A percentile compares a stretch with the other conserved stretches of the same genome.
These are phyloP conservation scores for Candida labiduridarum DNA, from an alignment of 1,139 yeast genomes.

Conservation along the genomic window DNA sequence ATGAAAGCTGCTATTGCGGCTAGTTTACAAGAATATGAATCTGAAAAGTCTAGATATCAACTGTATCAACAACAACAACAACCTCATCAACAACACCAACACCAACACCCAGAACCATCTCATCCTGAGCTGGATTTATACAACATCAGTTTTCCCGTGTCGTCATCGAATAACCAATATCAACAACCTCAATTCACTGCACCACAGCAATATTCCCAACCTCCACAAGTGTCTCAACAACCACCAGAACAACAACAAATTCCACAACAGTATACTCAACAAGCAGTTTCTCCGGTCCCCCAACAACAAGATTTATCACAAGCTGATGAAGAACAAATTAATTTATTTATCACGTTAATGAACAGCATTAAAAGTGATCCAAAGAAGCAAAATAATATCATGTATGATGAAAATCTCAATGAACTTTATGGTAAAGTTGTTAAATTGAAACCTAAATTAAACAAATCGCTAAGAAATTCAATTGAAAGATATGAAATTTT, in stretches of 20 bases:
- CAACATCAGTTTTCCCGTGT: conserved; percentile 16
- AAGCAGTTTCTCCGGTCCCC: conserved; percentile 10
- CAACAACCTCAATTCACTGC: conserved; percentile 8
- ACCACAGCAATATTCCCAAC: conserved; percentile 3
- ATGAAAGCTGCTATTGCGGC: conserved; percentile 97
- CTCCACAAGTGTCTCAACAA: conserved; percentile 10
- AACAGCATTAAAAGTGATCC: conserved; percentile 54
- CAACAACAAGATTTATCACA: conserved; percentile 44
- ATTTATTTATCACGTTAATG: conserved; percentile 68
- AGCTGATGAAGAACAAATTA: conserved; percentile 68
- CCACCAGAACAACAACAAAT: conserved; percentile 9
- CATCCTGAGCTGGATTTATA: conserved; percentile 35
- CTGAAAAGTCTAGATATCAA: conserved; percentile 28
- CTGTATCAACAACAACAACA: conserved; percentile 10
- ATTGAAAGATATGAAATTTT: conserved; percentile 68
- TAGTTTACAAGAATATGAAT: conserved; percentile 72
- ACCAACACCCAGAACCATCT: conserved; percentile 12
- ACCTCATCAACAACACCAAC: conserved; percentile 13
- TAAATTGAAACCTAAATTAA: conserved; percentile 73
- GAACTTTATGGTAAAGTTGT: conserved; percentile 66
- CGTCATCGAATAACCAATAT: conserved; percentile 8
- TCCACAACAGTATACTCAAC: conserved; percentile 11
- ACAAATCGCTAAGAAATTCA: conserved; percentile 62
- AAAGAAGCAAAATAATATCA: conserved; percentile 50
- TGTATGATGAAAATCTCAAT: conserved; percentile 63